Base-by-base conservation (phyloP, 805 yeast species). In the Candida insectorum region DNA sequence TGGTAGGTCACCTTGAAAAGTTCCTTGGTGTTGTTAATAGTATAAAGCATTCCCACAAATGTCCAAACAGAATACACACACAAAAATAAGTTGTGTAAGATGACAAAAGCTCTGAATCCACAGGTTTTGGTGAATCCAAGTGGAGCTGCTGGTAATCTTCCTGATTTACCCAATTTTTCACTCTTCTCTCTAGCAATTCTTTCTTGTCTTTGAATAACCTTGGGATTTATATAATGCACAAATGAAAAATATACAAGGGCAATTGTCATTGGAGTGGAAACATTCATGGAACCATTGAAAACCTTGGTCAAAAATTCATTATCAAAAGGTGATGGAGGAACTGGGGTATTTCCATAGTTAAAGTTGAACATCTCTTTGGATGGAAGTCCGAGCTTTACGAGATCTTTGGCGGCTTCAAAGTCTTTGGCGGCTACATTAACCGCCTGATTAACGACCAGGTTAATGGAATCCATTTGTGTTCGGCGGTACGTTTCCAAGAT, bases 1-100 rank as follows among this genome's bases (percentile, higher is more conserved):
- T 31, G 36, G 39, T 35, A 30, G 40, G 39, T 38, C 28, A 37
- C 27, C 24, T 24, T 44, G 41, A 55, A 40, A 21, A 48, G 42
- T 32, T 48, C 43, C 46, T 59, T 54, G 38, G 73, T 66, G 30
- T 58, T 53, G 37, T 62, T 54, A 47, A 81, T 72, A 8, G 81
- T 64, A 13, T 60, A 48, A 17, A 71, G 54, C 79, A 81, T 79
- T n/a, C 85, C 85, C 15, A 75, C 29, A 41, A 79, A 79, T 6
- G 87, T 79, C 85, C 85, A 80, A 19, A 71, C 69, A 3, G 85
- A 79, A 57, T 79, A 81, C n/a, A 61, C 60, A 51, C 86, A 80
- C 23, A 81, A 69, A 27, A 73, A 68, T 15, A 77, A 44, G 51
- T 81, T 81, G 58, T 81, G 88, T 25, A 75, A 43, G 11, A 80